phyloP scores from a whole-genome alignment of 352 stramenopile species.

The Pythium folliculosum region DNA sequence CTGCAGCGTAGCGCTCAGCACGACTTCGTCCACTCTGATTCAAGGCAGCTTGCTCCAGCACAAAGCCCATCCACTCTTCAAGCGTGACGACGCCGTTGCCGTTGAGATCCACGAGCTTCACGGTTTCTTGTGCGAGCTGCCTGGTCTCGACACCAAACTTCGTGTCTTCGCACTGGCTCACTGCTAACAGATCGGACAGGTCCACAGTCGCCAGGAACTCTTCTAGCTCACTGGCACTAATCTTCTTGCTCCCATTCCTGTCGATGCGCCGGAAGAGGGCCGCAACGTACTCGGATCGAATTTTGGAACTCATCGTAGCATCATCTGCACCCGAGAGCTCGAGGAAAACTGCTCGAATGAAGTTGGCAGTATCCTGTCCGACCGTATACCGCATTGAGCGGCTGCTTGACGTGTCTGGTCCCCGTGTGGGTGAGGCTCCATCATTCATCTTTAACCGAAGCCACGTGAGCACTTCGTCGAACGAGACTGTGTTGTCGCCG shows the following conservation, averaged over 20 bases:
- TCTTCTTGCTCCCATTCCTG: slow-evolving; percentile 50
- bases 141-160: slow-evolving; percentile 2
- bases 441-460: slow-evolving; percentile 38
- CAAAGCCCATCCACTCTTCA: slow-evolving; percentile 51
- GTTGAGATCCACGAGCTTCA: slow-evolving; percentile 50
- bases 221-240: slow-evolving; percentile 52
- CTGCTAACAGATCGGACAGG: slow-evolving; percentile 20
- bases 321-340: slow-evolving; percentile 7
- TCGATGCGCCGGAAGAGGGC: slow-evolving; percentile 55
- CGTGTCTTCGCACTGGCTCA: neutral
- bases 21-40: neutral
- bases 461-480: slow-evolving; percentile 72
- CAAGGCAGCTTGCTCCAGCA: slow-evolving; percentile 9
- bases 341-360: slow-evolving; percentile 6
- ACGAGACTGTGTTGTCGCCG: slow-evolving; percentile 55
- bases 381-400: neutral
- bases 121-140: slow-evolving; percentile 34
- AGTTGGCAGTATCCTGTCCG: neutral
- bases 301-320: neutral
- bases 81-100: slow-evolving; percentile 59
- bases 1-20: slow-evolving; percentile 19
- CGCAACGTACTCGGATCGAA: slow-evolving; percentile 26
- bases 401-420: too few species aligned
- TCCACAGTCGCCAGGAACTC: slow-evolving; percentile 38
- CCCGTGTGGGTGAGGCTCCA: neutral